Conservation (phyloP, 176 grass and related monocot genomes). For the Rhynchospora breviuscula region DNA sequence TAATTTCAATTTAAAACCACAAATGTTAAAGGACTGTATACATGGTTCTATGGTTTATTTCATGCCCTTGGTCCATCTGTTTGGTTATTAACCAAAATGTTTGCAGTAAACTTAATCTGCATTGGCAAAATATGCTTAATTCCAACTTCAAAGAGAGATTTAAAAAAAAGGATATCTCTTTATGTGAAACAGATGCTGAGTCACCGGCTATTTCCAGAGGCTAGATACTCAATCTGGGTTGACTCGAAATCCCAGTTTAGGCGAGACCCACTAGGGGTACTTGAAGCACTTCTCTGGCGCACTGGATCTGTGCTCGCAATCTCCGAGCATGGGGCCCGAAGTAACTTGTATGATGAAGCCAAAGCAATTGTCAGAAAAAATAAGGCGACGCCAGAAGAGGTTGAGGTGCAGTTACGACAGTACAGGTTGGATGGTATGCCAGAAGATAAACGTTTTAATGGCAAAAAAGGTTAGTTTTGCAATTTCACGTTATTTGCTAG, state of each 20-base stretch:
- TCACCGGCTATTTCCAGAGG: constrained; percentile 80
- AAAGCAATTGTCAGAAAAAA: constrained; percentile 88
- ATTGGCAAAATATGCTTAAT: neutral
- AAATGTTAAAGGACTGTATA: neutral
- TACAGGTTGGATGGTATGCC: constrained; percentile 73
- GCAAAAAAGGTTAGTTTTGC: constrained; percentile 67
- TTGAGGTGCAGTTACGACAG: constrained; percentile 62
- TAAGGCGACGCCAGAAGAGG: constrained; percentile 90
- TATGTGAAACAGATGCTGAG: constrained; percentile 62
- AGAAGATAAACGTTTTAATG: constrained; percentile 66
- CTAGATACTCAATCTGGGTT: constrained; percentile 89
- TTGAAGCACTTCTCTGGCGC: constrained; percentile 77
- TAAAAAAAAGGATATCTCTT: neutral
- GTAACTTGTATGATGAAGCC: constrained; percentile 81
- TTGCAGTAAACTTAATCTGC: neutral
- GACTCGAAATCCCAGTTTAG: constrained; percentile 95
- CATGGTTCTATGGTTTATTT: neutral
- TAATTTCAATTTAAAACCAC: neutral
- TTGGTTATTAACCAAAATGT: neutral
- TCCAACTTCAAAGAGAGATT: neutral
- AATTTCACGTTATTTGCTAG: neutral
- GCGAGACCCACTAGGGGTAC: constrained; percentile 67
- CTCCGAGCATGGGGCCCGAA: constrained; percentile 84
- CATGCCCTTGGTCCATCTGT: neutral
- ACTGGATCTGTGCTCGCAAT: constrained; percentile 80